Evolutionary conservation across 257 asterid species (phyloP).

Genomic region (Cruciata laevipes): DNA sequence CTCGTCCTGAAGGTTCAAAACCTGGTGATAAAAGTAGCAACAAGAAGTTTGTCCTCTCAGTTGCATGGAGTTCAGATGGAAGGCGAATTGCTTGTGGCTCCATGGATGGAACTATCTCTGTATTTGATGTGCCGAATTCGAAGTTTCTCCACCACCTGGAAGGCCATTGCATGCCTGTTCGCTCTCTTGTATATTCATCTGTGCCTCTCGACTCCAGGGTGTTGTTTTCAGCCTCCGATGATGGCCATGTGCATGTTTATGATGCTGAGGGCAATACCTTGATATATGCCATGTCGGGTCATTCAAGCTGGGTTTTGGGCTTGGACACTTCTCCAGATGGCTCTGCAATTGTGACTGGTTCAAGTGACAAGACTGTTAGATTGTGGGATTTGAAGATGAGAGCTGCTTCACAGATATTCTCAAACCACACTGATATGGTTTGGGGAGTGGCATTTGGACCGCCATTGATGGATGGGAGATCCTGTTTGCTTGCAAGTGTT

Average conservation of each 20-base stretch:
- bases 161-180: slow-evolving; percentile 92
- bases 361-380: slow-evolving; percentile 77
- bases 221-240: slow-evolving; percentile 90
- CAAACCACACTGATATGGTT: slow-evolving; percentile 80
- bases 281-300: slow-evolving; percentile 74
- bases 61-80: slow-evolving; percentile 94
- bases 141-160: slow-evolving; percentile 88
- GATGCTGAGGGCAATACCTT: slow-evolving; percentile 77
- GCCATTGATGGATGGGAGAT: slow-evolving; percentile 44
- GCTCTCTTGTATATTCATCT: slow-evolving; percentile 80
- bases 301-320: slow-evolving; percentile 86
- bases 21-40: slow-evolving; percentile 61
- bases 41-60: slow-evolving; percentile 87
- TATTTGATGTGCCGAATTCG: slow-evolving; percentile 66
- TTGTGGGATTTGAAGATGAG: slow-evolving; percentile 97
- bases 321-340: slow-evolving; percentile 90
- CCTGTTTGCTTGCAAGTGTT: slow-evolving; percentile 82
- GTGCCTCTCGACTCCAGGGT: slow-evolving; percentile 73
- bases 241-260: slow-evolving; percentile 73
- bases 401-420: slow-evolving; percentile 73
- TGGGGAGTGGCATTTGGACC: slow-evolving; percentile 96
- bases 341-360: slow-evolving; percentile 82
- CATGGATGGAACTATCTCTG: slow-evolving; percentile 92
- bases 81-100: slow-evolving; percentile 76
- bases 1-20: slow-evolving; percentile 71